These are phyloP conservation scores for Mycena latifolia DNA, from an alignment of 768 basidiomycete species.

Conservation along the genomic window DNA sequence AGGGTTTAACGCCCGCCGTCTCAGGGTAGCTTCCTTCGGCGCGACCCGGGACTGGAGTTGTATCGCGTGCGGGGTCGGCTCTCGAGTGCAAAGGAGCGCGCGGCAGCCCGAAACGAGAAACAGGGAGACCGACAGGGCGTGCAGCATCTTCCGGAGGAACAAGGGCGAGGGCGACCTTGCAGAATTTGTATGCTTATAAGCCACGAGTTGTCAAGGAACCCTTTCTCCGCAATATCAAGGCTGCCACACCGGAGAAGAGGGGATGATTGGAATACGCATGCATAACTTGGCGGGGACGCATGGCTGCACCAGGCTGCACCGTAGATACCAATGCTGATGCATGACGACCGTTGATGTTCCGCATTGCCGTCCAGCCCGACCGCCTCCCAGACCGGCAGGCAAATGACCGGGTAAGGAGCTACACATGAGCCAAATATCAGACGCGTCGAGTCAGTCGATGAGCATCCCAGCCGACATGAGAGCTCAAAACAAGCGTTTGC, in stretches of 20 bases:
- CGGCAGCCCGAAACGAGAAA: conserved; percentile 3
- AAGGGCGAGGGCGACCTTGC: background rate
- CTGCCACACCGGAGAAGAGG: background rate
- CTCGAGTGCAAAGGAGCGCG: background rate
- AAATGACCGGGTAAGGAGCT: too few species aligned
- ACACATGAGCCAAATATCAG: too few species aligned
- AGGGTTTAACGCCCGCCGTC: conserved; percentile 52
- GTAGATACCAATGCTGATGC: conserved; percentile 4
- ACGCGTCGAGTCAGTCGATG: too few species aligned
- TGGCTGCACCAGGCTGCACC: too few species aligned
- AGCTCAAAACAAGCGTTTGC: too few species aligned
- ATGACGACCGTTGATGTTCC: conserved; percentile 16
- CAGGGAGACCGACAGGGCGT: background rate
- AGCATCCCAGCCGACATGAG: too few species aligned
- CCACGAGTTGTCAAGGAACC: background rate
- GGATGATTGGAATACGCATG: background rate
- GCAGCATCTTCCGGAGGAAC: conserved; percentile 3
- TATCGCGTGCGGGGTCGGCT: conserved; percentile 12
- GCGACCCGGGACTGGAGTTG: conserved; percentile 26
- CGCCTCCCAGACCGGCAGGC: too few species aligned
- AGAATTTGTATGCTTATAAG: background rate
- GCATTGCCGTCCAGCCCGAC: background rate
- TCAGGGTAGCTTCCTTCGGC: conserved; percentile 35
- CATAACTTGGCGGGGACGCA: background rate
- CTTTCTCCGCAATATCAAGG: background rate